These are phyloP conservation scores for Colletotrichum lini DNA, from an alignment of 2,329 filamentous ascomycete genomes.

Conservation along the genomic window DNA sequence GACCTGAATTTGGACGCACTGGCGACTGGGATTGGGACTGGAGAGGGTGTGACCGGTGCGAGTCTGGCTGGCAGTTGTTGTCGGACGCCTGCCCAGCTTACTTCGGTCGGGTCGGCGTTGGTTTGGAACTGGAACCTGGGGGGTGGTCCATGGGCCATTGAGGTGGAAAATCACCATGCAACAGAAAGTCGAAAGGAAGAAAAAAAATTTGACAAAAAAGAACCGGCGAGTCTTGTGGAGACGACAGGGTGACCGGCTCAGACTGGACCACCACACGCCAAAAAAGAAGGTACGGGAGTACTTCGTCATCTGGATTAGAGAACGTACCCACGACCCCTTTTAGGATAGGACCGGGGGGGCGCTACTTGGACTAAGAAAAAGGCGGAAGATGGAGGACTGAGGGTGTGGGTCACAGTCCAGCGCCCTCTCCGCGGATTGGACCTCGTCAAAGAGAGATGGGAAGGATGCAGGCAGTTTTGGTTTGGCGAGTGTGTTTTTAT, in stretches of 20 bases:
- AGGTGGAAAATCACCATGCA: neutral
- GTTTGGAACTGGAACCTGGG: neutral
- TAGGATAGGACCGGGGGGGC: constrained; percentile 1
- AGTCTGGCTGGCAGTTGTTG: constrained; percentile 2
- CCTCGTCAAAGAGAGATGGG: constrained; percentile 23
- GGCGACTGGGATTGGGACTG: neutral
- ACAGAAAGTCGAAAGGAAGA: neutral
- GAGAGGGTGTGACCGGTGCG: constrained; percentile 4
- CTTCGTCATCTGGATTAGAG: constrained; percentile 3
- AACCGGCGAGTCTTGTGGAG: constrained; percentile 28
- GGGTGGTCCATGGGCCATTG: neutral
- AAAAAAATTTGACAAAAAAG: constrained; percentile 4
- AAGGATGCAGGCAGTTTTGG: neutral
- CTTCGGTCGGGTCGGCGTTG: constrained; percentile 7
- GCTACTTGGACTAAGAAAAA: neutral
- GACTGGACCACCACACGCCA: constrained; percentile 7
- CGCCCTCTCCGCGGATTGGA: constrained; percentile 21
- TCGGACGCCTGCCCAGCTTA: neutral
- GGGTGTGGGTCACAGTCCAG: constrained; percentile 15
- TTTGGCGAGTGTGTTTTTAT: too few relatives aligned
- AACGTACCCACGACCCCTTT: constrained; percentile 29
- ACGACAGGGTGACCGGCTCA: constrained; percentile 29
- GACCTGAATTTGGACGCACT: neutral
- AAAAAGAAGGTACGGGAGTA: constrained; percentile 24
- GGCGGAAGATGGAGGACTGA: constrained; percentile 4